Percentiles rank a stretch among this genome's conserved stretches.
These are phyloP conservation scores for Neurospora africana DNA, from an alignment of 495 filamentous ascomycete genomes.

Conservation along the genomic window DNA sequence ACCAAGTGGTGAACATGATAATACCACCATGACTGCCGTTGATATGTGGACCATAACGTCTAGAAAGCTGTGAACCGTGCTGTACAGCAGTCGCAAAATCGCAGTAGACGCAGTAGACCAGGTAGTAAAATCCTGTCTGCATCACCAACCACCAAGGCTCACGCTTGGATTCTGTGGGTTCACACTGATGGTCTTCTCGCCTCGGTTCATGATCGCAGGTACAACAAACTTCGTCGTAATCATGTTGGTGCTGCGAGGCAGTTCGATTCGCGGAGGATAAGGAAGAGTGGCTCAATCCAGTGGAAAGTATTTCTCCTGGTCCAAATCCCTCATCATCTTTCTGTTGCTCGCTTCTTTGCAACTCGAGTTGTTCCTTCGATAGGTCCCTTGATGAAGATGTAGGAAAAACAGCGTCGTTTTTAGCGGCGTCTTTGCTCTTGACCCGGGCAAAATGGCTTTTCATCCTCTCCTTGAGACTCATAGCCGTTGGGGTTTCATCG, in stretches of 20 bases:
- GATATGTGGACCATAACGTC: background rate
- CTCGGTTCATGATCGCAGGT: background rate
- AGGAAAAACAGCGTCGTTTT: background rate
- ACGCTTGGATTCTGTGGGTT: background rate
- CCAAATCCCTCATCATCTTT: background rate
- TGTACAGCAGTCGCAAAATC: background rate
- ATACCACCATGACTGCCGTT: background rate
- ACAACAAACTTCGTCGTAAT: background rate
- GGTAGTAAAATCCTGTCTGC: background rate
- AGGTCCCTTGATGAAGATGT: background rate
- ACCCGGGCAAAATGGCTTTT: background rate
- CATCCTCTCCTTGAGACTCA: background rate
- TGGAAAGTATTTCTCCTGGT: background rate
- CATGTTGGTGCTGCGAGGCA: background rate
- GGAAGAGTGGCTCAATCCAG: background rate
- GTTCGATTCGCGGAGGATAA: background rate
- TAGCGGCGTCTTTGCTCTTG: background rate
- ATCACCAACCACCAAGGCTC: background rate
- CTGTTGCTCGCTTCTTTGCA: background rate
- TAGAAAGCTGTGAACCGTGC: constrained; percentile 3
- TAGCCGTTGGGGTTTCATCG: background rate
- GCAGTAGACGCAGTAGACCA: background rate
- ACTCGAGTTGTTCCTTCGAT: background rate
- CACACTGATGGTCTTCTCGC: background rate
- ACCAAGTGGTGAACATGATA: constrained; percentile 2